Base-by-base conservation (phyloP, 495 filamentous ascomycete species). In the Hypoxylon fuscum region DNA sequence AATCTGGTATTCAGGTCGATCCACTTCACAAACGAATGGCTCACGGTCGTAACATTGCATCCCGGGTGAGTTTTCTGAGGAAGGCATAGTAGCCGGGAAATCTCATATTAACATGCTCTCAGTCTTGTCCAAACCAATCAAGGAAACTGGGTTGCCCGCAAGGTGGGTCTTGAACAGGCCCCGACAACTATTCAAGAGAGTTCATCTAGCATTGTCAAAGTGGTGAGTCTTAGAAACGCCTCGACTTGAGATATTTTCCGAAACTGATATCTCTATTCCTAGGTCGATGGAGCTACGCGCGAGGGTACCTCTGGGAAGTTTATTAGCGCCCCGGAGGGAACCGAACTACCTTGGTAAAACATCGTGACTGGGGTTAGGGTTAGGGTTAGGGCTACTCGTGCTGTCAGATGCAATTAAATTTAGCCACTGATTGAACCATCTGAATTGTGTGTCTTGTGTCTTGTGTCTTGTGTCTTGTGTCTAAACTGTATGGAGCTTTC, bases 31-130 rank as follows among this genome's bases (percentile, higher is more conserved):
- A 58, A 58, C 55, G 27, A 45, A 12, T 32, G 31, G 55, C 44
- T 49, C 18, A 35, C 38, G 10, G 23, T 25, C 2, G 46, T 49
- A 12, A 43, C 22, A 12, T 11, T 58, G 27, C 32, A 45, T 17
- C 55, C 55, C 15, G 55, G 55, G 55, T 58, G 38, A 49, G 55
- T 15, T 42, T 18, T 3, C 10, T 7, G n/a, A 55, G 3, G 22
- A n/a, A 44, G 2, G 22, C 51, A 11, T 21, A 55, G 11, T 21
- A 3, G 35, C 11, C 27, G 2, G n/a, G 12, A 22, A 46, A n/a
- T n/a, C n/a, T n/a, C 27, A 35, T 25, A 32, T 22, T 31, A 12
- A 27, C 15, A 17, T 27, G 8, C 15, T 31, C 2, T 2, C 23
- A 58, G 55, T 22, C 31, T 58, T 14, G 55, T 58, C 3, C 55